phyloP scores from a whole-genome alignment of 2,329 filamentous ascomycete genomes.

The Pseudocercospora cruenta region DNA sequence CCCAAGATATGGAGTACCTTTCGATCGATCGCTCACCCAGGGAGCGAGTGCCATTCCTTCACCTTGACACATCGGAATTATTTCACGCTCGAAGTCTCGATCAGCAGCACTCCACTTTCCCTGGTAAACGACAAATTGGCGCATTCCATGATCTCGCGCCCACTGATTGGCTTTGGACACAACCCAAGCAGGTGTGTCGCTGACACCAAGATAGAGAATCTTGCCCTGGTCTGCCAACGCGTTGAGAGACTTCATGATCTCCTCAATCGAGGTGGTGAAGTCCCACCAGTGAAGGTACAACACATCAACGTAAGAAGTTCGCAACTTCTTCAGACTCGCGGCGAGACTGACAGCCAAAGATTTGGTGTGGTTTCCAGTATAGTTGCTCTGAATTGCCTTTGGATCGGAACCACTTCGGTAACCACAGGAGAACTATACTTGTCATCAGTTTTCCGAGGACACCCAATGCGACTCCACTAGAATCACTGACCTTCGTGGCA shows the following conservation, averaged over 20 bases:
- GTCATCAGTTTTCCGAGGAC: too few species aligned
- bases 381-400: conserved; percentile 52
- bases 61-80: conserved; percentile 64
- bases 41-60: conserved; percentile 64
- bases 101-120: conserved; percentile 54
- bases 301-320: conserved; percentile 71
- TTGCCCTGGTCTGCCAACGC: conserved; percentile 63
- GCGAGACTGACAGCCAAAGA: conserved; percentile 57
- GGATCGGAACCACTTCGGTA: conserved; percentile 32
- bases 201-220: conserved; percentile 65
- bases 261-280: conserved; percentile 54
- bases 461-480: too few species aligned
- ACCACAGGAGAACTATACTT: conserved; percentile 33
- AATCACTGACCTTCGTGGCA: conserved; percentile 20
- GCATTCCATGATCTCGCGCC: conserved; percentile 69
- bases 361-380: conserved; percentile 64
- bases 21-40: conserved; percentile 50
- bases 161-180: conserved; percentile 43
- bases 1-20: too few species aligned
- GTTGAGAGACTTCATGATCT: conserved; percentile 71
- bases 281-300: conserved; percentile 39
- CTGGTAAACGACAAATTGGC: conserved; percentile 71
- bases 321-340: conserved; percentile 52
- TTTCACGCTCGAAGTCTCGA: conserved; percentile 56
- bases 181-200: conserved; percentile 69